Percentiles rank a stretch among this genome's conserved stretches.
phyloP scores from a whole-genome alignment of 2,329 filamentous ascomycete genomes.

The Byssothecium circinans region DNA sequence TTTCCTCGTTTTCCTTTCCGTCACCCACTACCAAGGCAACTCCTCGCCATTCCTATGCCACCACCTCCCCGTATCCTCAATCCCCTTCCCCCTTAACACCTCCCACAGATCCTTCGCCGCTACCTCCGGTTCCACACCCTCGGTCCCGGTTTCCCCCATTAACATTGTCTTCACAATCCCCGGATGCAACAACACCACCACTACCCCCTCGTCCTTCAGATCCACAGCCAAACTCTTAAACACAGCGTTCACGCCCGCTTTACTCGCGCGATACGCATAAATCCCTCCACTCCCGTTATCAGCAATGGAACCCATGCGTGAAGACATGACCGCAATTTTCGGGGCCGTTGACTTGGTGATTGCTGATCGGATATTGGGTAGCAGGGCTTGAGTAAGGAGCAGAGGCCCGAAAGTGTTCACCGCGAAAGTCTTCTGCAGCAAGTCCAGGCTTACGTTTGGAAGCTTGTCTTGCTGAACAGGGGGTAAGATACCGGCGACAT shows the following conservation, averaged over 20 bases:
- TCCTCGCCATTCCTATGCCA: conserved; percentile 50
- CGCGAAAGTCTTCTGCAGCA: conserved; percentile 44
- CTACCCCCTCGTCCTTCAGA: conserved; percentile 43
- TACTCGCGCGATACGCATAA: conserved; percentile 50
- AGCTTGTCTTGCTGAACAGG: conserved; percentile 37
- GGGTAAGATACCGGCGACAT: conserved; percentile 45
- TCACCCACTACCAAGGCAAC: conserved; percentile 50
- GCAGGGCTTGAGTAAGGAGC: conserved; percentile 48
- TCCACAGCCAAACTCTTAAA: conserved; percentile 50
- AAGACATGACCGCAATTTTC: conserved; percentile 47
- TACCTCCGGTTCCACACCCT: conserved; percentile 49
- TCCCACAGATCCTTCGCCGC: conserved; percentile 50
- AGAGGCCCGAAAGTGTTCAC: conserved; percentile 51
- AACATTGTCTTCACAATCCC: conserved; percentile 47
- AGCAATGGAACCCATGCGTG: conserved; percentile 47
- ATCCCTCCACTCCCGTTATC: conserved; percentile 48
- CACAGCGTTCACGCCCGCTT: conserved; percentile 50
- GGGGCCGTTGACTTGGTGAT: conserved; percentile 33
- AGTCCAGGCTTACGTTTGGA: conserved; percentile 28
- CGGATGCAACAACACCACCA: conserved; percentile 49
- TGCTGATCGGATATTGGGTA: conserved; percentile 48
- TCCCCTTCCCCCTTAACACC: conserved; percentile 43
- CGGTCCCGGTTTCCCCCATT: conserved; percentile 30
- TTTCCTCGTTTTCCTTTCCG: no score
- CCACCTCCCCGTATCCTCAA: conserved; percentile 49